Evolutionary conservation across 225 moss, liverwort and hornwort genomes (phyloP).

Genomic region (Marchantia polymorpha): DNA sequence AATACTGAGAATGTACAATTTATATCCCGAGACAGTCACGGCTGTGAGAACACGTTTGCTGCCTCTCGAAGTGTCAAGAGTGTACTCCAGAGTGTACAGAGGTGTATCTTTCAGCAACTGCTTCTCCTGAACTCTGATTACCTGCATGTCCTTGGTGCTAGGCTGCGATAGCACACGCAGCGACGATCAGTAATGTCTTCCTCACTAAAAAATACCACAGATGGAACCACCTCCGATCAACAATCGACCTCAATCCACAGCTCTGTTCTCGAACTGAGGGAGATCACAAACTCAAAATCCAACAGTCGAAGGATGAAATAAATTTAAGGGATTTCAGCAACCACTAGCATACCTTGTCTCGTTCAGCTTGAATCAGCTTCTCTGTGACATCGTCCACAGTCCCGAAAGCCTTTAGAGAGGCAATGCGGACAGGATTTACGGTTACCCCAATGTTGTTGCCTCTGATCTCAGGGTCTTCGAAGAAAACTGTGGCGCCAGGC

Average conservation of each 20-base stretch:
- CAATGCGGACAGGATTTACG: constrained; percentile 88
- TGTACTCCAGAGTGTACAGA: constrained; percentile 80
- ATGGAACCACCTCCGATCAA: neutral
- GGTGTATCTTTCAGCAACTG: constrained; percentile 66
- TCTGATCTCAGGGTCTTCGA: constrained; percentile 79
- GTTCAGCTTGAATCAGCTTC: constrained; percentile 85
- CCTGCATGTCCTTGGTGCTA: constrained; percentile 89
- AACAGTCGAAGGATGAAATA: neutral
- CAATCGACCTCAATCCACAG: neutral
- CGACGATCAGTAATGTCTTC: neutral
- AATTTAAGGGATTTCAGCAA: neutral
- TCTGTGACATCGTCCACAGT: constrained; percentile 63
- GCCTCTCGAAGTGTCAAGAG: constrained; percentile 86
- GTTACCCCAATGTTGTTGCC: constrained; percentile 94
- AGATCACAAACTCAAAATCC: neutral
- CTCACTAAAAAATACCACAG: neutral
- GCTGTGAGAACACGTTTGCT: constrained; percentile 85
- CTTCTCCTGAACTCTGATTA: constrained; percentile 66
- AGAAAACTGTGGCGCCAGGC: constrained; percentile 85
- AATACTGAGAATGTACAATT: constrained; percentile 89
- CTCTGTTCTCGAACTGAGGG: neutral
- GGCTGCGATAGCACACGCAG: constrained; percentile 44
- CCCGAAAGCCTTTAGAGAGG: constrained; percentile 83
- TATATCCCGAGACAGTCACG: constrained; percentile 79
- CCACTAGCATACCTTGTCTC: constrained; percentile 58